Percentiles rank a stretch among this genome's conserved stretches.
Evolutionary conservation across 257 asterid genomes (phyloP).

Genomic region (Voacanga thouarsii): DNA sequence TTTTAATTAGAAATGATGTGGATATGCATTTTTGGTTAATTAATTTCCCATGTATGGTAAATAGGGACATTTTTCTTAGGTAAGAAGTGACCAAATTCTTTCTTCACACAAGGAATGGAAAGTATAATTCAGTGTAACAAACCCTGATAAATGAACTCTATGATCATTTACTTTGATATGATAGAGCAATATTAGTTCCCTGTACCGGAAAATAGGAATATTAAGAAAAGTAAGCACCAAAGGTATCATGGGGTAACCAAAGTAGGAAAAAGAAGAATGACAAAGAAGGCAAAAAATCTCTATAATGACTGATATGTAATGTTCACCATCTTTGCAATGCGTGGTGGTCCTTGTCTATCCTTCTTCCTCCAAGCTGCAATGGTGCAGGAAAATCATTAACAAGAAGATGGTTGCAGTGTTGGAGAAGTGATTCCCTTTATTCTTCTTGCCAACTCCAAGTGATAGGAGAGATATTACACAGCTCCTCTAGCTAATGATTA

Average conservation of each 20-base stretch:
- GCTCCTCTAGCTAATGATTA: not conserved
- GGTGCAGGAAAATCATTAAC: constrained; percentile 10
- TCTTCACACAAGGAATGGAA: too few relatives aligned
- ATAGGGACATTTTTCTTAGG: too few relatives aligned
- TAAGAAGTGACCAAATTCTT: too few relatives aligned
- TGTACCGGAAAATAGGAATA: not conserved
- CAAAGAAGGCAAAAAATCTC: not conserved
- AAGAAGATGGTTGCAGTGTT: constrained; percentile 22
- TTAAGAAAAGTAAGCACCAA: not conserved
- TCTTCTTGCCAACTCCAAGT: constrained; percentile 19
- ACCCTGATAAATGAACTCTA: too few relatives aligned
- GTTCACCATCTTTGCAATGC: constrained; percentile 30
- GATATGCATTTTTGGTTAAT: too few relatives aligned
- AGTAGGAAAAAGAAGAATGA: constrained; percentile 23
- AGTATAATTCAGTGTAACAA: too few relatives aligned
- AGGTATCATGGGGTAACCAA: constrained; percentile 31
- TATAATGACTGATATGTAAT: constrained; percentile 34
- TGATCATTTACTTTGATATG: too few relatives aligned
- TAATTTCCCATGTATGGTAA: too few relatives aligned
- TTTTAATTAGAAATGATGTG: too few relatives aligned
- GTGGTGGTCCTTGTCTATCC: constrained; percentile 23
- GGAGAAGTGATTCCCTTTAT: constrained; percentile 39
- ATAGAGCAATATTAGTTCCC: not conserved
- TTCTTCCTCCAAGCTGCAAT: constrained; percentile 25
- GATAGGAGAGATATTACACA: constrained; percentile 4